Conservation (phyloP, 306 rosid species). For the Medicago arabica region DNA sequence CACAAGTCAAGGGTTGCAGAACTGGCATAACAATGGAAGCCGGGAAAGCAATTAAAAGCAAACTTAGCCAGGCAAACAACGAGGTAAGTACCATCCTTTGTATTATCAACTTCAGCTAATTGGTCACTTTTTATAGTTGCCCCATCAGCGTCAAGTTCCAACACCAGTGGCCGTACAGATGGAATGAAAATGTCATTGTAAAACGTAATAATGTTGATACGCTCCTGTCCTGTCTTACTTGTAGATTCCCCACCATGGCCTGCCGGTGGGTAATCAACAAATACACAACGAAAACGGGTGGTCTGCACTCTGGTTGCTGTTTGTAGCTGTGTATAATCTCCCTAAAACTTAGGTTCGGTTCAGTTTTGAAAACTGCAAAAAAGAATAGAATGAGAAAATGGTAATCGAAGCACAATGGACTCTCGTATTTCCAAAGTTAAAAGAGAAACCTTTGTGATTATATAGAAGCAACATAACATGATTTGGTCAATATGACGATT, state of each 20-base stretch:
- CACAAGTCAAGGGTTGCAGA: too few relatives aligned
- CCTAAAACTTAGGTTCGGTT: neutral
- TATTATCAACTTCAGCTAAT: neutral
- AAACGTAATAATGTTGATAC: neutral
- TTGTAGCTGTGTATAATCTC: neutral
- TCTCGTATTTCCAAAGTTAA: neutral
- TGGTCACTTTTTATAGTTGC: neutral
- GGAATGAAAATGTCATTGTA: neutral
- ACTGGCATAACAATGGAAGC: neutral
- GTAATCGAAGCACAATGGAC: neutral
- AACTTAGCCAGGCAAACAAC: neutral
- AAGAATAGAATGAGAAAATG: neutral
- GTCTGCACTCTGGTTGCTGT: neutral
- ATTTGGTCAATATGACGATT: neutral
- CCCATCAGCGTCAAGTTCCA: neutral
- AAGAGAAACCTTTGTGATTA: neutral
- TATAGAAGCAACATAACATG: neutral
- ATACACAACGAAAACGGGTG: neutral
- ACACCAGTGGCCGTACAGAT: neutral
- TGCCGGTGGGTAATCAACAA: neutral
- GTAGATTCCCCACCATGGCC: too few relatives aligned
- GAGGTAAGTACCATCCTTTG: neutral
- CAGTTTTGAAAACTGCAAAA: neutral
- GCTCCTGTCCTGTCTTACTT: too few relatives aligned
- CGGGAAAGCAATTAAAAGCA: neutral